Conservation (phyloP, 306 rosid species). For the Sechiopsis laciniata region DNA sequence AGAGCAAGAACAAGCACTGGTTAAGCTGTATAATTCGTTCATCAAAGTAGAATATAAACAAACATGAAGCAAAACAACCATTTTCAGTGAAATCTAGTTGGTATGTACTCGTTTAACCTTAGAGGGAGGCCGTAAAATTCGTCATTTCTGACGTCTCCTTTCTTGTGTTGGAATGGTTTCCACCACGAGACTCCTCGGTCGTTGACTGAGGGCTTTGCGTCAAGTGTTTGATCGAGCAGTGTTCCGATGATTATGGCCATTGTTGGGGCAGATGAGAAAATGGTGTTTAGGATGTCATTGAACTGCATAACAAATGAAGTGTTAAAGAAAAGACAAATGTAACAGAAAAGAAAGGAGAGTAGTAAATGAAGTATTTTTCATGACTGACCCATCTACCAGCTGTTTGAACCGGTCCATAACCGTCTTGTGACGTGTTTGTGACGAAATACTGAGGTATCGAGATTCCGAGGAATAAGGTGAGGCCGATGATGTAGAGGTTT, state of each 20-base stretch:
- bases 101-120: constrained; percentile 52
- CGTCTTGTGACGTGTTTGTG: constrained; percentile 47
- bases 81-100: constrained; percentile 48
- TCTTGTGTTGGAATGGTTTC: constrained; percentile 63
- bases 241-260: constrained; percentile 83
- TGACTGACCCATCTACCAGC: constrained; percentile 65
- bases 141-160: constrained; percentile 67
- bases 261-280: constrained; percentile 82
- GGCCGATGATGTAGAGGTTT: constrained; percentile 71
- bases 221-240: constrained; percentile 69
- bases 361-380: not conserved
- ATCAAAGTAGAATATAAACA: not conserved
- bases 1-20: not conserved
- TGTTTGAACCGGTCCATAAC: constrained; percentile 79
- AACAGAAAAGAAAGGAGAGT: not conserved
- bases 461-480: constrained; percentile 77
- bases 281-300: constrained; percentile 71
- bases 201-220: constrained; percentile 29
- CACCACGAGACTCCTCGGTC: constrained; percentile 92
- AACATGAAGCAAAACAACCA: not conserved
- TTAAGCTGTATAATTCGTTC: constrained; percentile 5
- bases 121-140: constrained; percentile 75
- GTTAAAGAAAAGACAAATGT: constrained; percentile 11
- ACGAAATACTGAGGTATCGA: constrained; percentile 90
- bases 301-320: constrained; percentile 48